Percentiles rank a stretch among this genome's conserved stretches.
Evolutionary conservation across 106 monocot species (phyloP).

Genomic region (Cymbidium sinense): DNA sequence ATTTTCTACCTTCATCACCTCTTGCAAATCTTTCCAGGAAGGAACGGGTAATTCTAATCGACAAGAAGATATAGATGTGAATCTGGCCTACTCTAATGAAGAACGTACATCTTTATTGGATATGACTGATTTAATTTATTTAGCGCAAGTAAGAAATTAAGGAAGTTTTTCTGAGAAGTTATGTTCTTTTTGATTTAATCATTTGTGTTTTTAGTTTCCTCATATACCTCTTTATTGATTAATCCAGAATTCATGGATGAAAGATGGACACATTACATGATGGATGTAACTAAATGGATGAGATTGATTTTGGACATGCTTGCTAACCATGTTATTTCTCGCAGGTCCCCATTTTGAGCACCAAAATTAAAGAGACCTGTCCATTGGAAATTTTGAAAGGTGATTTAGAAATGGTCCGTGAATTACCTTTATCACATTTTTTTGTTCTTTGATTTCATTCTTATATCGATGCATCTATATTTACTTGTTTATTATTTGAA

Average conservation of each 20-base stretch:
- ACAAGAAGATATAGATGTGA: conserved; percentile 6
- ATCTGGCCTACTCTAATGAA: conserved; percentile 21
- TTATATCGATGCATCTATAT: not conserved
- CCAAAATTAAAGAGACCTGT: conserved; percentile 45
- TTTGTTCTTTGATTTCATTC: not conserved
- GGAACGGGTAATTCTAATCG: conserved; percentile 8
- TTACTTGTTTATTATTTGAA: not conserved
- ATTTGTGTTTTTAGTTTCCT: not conserved
- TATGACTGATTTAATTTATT: conserved; percentile 44
- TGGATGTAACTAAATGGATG: conserved; percentile 2
- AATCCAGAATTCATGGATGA: not conserved
- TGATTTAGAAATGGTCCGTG: conserved; percentile 52
- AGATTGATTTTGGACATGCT: not conserved
- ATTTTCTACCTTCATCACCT: conserved; percentile 57
- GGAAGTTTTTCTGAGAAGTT: not conserved
- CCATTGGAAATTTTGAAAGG: conserved; percentile 43
- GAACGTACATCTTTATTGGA: conserved; percentile 20
- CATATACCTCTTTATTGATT: not conserved
- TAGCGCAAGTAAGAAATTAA: conserved; percentile 65
- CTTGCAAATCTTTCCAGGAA: conserved; percentile 49
- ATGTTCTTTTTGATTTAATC: not conserved
- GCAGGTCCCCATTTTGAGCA: conserved; percentile 75
- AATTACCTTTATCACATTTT: conserved; percentile 7
- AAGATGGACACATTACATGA: not conserved
- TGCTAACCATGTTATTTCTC: conserved; percentile 15